Base-by-base conservation (phyloP, 805 yeast genomes). In the Yarrowia porcina region DNA sequence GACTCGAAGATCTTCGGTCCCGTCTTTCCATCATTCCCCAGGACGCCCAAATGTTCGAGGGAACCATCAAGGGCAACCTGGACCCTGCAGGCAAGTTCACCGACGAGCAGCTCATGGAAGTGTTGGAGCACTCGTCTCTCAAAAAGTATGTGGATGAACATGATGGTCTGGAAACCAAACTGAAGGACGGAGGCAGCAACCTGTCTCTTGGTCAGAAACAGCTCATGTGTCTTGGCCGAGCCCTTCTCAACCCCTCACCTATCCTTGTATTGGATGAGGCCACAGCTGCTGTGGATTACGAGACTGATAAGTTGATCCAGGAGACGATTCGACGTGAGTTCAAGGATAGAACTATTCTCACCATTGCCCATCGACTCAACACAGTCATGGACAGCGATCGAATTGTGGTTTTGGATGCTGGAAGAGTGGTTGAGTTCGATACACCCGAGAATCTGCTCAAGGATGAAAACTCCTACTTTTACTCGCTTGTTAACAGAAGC, bases 181-280 rank as follows among this genome's bases (percentile, higher is more conserved):
- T 88, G 18, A 76, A 79, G 25, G 96, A 89, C 71, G 86, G 89
- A 56, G 96, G 96, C 7, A 75, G 87, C 10, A 90, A 89, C 71
- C 75, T 90, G 63, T 88, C 94, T 7, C 83, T 87, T 25, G 96
- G 96, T 11, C 96, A 90, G 74, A 80, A 88, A 67, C 96, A 90
- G 72, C 76, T 90, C 63, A 77, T 89, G 69, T 89, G 96, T 11
- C 80, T 89, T 64, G 90, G 92, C 3, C 80, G 96, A 69, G 92
- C 96, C 0, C 77, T 89, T 67, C 85, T 89, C 23, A 79, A 88
- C 65, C 78, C 83, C 44, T 80, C 92, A 1, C 84, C 82, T 72
- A 83, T 89, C 64, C 78, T 89, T 63, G 87, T 89, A 62, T 74
- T 89, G 62, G 96, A 89, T 72, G 96, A 89, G 73, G 96, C 86